Percentiles rank a stretch among this genome's conserved stretches.
These are phyloP conservation scores for Trypanosoma melophagium DNA, from an alignment of 208 protist species.

Conservation along the genomic window DNA sequence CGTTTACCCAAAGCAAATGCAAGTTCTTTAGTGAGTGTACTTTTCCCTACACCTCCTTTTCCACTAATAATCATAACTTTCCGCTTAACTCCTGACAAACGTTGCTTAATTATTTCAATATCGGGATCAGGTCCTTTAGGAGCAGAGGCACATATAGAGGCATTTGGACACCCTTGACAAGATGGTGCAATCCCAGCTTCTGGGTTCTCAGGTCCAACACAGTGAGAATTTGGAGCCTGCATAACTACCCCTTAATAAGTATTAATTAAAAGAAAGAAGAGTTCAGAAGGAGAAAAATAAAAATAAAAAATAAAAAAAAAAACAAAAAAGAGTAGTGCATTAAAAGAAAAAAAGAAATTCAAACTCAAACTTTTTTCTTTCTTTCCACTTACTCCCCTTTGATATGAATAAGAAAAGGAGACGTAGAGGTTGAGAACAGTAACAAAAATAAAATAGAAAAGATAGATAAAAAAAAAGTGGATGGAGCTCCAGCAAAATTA, in stretches of 20 bases:
- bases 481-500: neutral
- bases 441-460: neutral
- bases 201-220: slow-evolving; percentile 94
- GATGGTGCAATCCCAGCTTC: slow-evolving; percentile 93
- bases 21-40: slow-evolving; percentile 91
- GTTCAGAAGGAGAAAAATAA: neutral
- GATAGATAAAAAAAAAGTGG: neutral
- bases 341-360: slow-evolving; percentile 12
- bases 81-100: slow-evolving; percentile 73
- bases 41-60: slow-evolving; percentile 96
- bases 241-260: slow-evolving; percentile 11
- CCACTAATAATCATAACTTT: slow-evolving; percentile 91
- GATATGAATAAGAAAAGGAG: no score
- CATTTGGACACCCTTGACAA: slow-evolving; percentile 98
- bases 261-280: neutral
- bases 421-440: no score
- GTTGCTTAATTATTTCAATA: slow-evolving; percentile 78
- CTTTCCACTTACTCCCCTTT: no score
- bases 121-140: slow-evolving; percentile 93
- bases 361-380: neutral
- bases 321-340: slow-evolving; percentile 19
- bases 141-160: slow-evolving; percentile 92
- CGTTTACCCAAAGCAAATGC: slow-evolving; percentile 73
- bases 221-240: slow-evolving; percentile 62
- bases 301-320: slow-evolving; percentile 20